phyloP scores from a whole-genome alignment of 2,329 filamentous ascomycete genomes.

The Verticillium zaregamsianum region DNA sequence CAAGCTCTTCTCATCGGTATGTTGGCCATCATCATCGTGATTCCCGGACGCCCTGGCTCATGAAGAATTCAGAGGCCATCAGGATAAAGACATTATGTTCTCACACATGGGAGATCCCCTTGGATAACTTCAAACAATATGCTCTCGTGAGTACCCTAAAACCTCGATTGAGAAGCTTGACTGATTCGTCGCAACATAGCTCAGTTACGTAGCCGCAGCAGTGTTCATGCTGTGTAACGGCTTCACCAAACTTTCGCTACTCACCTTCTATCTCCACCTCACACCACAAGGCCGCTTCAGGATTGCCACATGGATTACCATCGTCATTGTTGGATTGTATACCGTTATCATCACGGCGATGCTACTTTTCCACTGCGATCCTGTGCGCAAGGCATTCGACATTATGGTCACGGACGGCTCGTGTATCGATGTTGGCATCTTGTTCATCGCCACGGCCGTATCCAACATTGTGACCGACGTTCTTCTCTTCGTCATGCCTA shows the following conservation, averaged over 20 bases:
- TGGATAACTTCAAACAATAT: conserved; percentile 7
- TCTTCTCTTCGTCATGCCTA: conserved; percentile 40
- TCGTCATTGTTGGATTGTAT: conserved; percentile 24
- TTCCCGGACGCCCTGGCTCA: not conserved
- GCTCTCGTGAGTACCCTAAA: conserved; percentile 6
- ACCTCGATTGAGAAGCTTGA: no score
- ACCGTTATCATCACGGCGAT: conserved; percentile 26
- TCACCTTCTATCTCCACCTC: conserved; percentile 32
- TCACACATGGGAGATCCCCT: conserved; percentile 15
- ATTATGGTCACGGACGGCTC: conserved; percentile 20
- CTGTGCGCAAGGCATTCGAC: conserved; percentile 27
- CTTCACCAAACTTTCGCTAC: conserved; percentile 32
- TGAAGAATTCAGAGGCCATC: not conserved
- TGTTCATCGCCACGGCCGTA: conserved; percentile 44
- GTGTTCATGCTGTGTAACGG: conserved; percentile 30
- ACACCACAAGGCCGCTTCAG: conserved; percentile 29
- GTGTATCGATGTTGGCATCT: conserved; percentile 39
- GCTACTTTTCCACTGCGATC: conserved; percentile 32
- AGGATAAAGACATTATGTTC: conserved; percentile 6
- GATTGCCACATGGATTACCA: conserved; percentile 21
- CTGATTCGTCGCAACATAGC: not conserved
- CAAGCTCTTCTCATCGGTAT: conserved; percentile 5
- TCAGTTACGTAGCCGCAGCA: conserved; percentile 16
- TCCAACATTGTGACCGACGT: conserved; percentile 46
- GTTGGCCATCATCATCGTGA: not conserved